Conservation (phyloP, 129 eudicot genomes). For the Tanacetum coccineum region DNA sequence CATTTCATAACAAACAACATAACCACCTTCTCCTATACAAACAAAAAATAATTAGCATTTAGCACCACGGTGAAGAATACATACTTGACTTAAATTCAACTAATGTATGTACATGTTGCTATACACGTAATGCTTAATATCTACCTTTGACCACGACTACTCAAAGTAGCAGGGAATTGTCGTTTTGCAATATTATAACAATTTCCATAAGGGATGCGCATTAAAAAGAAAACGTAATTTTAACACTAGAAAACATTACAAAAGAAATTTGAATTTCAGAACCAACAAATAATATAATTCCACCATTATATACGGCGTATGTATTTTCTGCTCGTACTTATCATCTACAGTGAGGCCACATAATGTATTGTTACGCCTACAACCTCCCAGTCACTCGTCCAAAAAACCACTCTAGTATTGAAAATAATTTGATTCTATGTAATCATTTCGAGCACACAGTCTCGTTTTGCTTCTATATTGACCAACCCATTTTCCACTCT, state of each 20-base stretch:
- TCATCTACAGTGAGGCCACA: too few species aligned
- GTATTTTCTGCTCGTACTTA: too few species aligned
- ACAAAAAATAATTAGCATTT: not conserved
- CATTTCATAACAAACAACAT: constrained; percentile 96
- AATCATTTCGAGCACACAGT: too few species aligned
- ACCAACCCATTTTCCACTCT: too few species aligned
- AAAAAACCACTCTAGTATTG: too few species aligned
- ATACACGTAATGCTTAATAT: not conserved
- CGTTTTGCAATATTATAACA: not conserved
- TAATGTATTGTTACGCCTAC: too few species aligned
- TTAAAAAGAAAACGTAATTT: not conserved
- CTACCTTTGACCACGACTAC: not conserved
- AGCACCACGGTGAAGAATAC: constrained; percentile 15
- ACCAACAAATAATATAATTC: not conserved
- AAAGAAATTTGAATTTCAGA: not conserved
- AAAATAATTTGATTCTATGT: too few species aligned
- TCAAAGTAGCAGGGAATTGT: not conserved
- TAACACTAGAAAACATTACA: not conserved
- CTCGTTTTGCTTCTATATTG: too few species aligned
- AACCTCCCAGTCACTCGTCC: too few species aligned
- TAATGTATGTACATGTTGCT: not conserved
- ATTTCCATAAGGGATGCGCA: not conserved
- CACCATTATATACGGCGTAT: not conserved
- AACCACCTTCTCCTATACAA: constrained; percentile 84
- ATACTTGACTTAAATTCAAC: not conserved